A percentile compares a stretch with the other conserved stretches of the same genome.
Evolutionary conservation across 768 basidiomycete species (phyloP).

Genomic region (Suillus weaverae): DNA sequence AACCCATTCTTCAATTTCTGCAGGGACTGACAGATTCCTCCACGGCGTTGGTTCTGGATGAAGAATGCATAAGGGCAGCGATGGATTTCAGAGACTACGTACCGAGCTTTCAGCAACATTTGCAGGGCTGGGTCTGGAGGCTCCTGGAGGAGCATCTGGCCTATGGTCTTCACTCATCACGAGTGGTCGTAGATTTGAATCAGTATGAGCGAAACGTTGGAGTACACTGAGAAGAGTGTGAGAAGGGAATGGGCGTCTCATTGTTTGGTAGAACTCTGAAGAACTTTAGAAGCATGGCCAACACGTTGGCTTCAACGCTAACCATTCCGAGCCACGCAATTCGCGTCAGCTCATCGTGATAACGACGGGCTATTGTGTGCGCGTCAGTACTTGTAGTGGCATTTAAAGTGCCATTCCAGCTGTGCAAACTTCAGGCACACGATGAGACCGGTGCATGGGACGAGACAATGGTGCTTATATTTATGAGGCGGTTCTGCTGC

Average conservation of each 20-base stretch:
- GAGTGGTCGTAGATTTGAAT: neutral
- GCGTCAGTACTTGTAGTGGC: neutral
- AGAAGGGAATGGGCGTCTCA: neutral
- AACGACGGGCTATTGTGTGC: no score
- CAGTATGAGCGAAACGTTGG: neutral
- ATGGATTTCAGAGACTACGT: neutral
- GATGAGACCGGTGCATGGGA: no score
- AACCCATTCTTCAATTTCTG: neutral
- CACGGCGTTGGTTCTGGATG: neutral
- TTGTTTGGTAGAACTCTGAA: neutral
- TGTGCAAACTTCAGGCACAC: no score
- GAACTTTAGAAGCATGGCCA: neutral
- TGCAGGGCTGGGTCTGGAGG: neutral
- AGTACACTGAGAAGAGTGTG: neutral
- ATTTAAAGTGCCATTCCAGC: no score
- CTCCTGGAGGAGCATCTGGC: neutral
- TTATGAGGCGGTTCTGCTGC: no score
- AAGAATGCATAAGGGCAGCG: neutral
- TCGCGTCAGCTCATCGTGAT: neutral
- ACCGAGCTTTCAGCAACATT: neutral
- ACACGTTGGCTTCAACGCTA: neutral
- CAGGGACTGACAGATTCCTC: neutral
- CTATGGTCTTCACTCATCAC: neutral
- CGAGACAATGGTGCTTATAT: no score
- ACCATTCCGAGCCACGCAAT: neutral